Evolutionary conservation across 2,329 filamentous ascomycete genomes (phyloP).

Genomic region (Phialophora tarda): DNA sequence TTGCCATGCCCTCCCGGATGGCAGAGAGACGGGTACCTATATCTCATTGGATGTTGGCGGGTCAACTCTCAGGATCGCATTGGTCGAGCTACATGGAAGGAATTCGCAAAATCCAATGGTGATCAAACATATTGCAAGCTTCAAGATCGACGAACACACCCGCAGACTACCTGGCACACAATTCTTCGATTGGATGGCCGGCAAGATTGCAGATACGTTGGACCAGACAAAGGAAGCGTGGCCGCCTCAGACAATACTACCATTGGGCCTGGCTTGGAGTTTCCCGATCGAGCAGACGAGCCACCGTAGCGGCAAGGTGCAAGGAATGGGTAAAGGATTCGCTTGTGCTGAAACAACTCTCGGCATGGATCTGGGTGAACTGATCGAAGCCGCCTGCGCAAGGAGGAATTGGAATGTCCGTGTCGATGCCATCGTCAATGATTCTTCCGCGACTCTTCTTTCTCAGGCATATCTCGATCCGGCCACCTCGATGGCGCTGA

Average conservation of each 20-base stretch:
- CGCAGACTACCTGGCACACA: slow-evolving; percentile 60
- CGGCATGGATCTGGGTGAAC: slow-evolving; percentile 63
- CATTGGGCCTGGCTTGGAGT: slow-evolving; percentile 69
- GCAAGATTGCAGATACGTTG: slow-evolving; percentile 62
- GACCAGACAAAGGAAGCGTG: slow-evolving; percentile 47
- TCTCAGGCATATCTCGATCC: slow-evolving; percentile 67
- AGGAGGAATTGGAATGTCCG: slow-evolving; percentile 61
- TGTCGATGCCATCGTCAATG: slow-evolving; percentile 68
- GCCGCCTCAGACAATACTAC: slow-evolving; percentile 47
- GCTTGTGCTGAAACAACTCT: slow-evolving; percentile 63
- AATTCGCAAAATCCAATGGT: slow-evolving; percentile 55
- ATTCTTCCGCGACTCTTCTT: slow-evolving; percentile 65
- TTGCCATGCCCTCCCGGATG: slow-evolving; percentile 65
- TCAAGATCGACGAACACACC: slow-evolving; percentile 62
- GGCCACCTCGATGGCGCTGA: slow-evolving; percentile 66
- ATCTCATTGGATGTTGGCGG: slow-evolving; percentile 69
- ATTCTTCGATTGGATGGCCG: slow-evolving; percentile 72
- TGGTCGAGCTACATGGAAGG: slow-evolving; percentile 62
- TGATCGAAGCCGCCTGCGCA: slow-evolving; percentile 65
- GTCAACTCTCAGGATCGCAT: slow-evolving; percentile 68
- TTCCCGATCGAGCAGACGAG: slow-evolving; percentile 71
- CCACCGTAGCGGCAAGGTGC: slow-evolving; percentile 60
- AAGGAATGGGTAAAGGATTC: slow-evolving; percentile 71
- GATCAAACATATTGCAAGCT: slow-evolving; percentile 61
- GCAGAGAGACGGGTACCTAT: slow-evolving; percentile 64